Evolutionary conservation across 2,329 filamentous ascomycete genomes (phyloP), one percentile per base, ranked within the genome.

Genomic region (Clonostachys solani): DNA sequence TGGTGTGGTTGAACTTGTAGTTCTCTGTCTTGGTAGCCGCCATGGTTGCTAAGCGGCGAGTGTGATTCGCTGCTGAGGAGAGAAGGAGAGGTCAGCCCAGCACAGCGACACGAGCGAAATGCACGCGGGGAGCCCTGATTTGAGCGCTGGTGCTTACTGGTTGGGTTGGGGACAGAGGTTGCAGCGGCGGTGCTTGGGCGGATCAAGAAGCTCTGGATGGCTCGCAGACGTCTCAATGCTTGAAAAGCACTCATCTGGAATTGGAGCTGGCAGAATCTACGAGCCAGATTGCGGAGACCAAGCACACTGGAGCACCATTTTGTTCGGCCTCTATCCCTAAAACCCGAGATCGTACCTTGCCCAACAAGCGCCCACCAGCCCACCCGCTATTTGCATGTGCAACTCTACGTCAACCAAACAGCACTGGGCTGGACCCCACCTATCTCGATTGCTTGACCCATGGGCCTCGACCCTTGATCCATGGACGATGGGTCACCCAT

Each of bases 1-100:
- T 97, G 48, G 88, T 87, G 75, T 94, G 89, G 69, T 94, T 92
- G 65, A 86, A 76, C 68, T 94, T 89, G 72, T 97, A 97, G 51
- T 80, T 88, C 54, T 74, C 76, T 2, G 78, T 72, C 53, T 96
- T 82, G 4, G 82, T 80, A 44, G 81, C 80, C 53, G 88, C 79
- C 82, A 82, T 82, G 54, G 69, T 72, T 18, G 46, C 42, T 40
- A 44, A 16, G 7, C 13, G 9, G 16, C 44, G 33, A 13, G 16
- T 38, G 8, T n/a, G 35, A 18, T 16, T 37, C 29, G 34, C 34
- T 19, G 35, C 29, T 38, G 34, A 15, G 13, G 19, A 29, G 23
- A 29, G 23, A 29, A 10, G 8, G 23, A 29, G 23, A 29, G 23
- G 23, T 29, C 23, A 29, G 23, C 23, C 23, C 23, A 29, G 23